Evolutionary conservation across 345 rosid species (phyloP).

Genomic region (Euphorbia tirucalli): DNA sequence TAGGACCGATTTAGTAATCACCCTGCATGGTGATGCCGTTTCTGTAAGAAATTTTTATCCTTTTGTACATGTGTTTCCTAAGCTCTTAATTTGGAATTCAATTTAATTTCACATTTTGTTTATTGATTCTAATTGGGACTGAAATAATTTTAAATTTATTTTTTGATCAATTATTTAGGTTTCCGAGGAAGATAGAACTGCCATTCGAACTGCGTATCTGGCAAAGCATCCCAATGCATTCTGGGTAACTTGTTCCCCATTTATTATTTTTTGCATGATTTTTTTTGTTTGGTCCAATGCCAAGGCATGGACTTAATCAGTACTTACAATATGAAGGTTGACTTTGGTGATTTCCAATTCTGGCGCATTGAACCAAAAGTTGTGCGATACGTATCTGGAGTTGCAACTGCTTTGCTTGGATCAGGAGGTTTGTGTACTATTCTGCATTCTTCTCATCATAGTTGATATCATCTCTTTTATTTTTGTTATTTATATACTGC

Average conservation of each 20-base stretch:
- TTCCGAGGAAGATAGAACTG: constrained; percentile 53
- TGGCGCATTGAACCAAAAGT: constrained; percentile 72
- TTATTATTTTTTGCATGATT: constrained; percentile 9
- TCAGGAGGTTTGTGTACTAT: constrained; percentile 72
- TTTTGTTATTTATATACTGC: constrained; percentile 11
- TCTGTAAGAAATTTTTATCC: constrained; percentile 43
- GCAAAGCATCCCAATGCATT: constrained; percentile 91
- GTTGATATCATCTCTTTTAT: constrained; percentile 4
- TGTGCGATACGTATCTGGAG: constrained; percentile 83
- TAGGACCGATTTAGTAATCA: constrained; percentile 78
- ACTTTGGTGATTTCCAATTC: constrained; percentile 94
- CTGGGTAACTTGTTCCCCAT: constrained; percentile 57
- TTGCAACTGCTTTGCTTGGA: constrained; percentile 87
- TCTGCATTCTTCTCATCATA: not conserved
- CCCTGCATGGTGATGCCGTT: constrained; percentile 81
- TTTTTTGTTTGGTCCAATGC: not conserved
- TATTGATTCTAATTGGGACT: not conserved
- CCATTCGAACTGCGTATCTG: constrained; percentile 70
- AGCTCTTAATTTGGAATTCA: constrained; percentile 7
- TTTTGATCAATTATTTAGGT: constrained; percentile 45
- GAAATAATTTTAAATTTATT: not conserved
- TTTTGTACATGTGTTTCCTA: not conserved
- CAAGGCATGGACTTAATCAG: no score
- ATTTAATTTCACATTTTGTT: not conserved
- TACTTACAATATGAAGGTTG: constrained; percentile 58